phyloP scores from a whole-genome alignment of 2,329 filamentous ascomycete genomes.

The Curvularia sp. region DNA sequence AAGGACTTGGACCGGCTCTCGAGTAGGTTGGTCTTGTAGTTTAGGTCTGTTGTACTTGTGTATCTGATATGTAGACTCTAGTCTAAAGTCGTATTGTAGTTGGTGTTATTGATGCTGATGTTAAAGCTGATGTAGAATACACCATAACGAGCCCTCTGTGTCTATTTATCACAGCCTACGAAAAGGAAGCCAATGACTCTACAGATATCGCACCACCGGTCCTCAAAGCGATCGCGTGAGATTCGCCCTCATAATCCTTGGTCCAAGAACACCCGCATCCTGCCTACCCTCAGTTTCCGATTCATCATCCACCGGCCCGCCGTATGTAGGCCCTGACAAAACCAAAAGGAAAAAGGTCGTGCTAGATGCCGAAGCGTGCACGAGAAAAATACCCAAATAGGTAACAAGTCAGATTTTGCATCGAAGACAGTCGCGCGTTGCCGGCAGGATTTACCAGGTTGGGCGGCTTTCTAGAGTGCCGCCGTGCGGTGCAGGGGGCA shows the following conservation, averaged over 20 bases:
- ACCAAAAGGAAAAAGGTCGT: background rate
- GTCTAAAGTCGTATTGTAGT: background rate
- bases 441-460: conserved; percentile 12
- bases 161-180: background rate
- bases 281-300: background rate
- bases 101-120: background rate
- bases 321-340: background rate
- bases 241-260: background rate
- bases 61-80: background rate
- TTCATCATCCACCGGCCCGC: background rate
- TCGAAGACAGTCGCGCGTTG: conserved; percentile 10
- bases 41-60: background rate
- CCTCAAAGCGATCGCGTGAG: background rate
- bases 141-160: background rate
- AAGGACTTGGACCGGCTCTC: background rate
- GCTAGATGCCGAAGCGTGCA: background rate
- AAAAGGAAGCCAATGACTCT: background rate
- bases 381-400: conserved; percentile 2
- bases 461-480: conserved; percentile 3
- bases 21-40: background rate
- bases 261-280: background rate
- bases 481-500: background rate
- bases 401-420: background rate
- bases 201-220: background rate
- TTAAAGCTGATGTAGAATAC: background rate